Conservation (phyloP, 768 basidiomycete genomes). For the Suillus clintonianus region DNA sequence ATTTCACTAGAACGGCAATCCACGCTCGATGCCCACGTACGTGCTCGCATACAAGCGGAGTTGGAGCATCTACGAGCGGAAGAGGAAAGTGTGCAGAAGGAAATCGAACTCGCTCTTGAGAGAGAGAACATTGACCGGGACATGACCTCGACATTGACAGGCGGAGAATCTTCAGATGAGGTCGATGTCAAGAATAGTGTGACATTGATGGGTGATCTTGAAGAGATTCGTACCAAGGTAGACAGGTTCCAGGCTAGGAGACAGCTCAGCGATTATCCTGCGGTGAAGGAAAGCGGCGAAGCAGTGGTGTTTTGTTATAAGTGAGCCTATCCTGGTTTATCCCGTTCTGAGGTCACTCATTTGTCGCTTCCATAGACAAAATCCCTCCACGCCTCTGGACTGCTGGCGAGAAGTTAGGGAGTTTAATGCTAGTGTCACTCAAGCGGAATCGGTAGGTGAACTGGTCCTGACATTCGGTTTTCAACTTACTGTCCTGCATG, state of each 20-base stretch:
- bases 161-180: constrained; percentile 41
- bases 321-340: constrained; percentile 39
- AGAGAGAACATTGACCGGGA: constrained; percentile 87
- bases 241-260: constrained; percentile 64
- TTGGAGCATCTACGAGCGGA: constrained; percentile 64
- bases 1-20: constrained; percentile 71
- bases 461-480: background rate
- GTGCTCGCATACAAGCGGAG: constrained; percentile 69
- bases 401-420: constrained; percentile 73
- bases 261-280: constrained; percentile 54
- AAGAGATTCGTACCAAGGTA: constrained; percentile 72
- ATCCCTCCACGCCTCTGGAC: constrained; percentile 59
- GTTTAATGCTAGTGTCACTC: constrained; percentile 70
- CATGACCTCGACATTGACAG: constrained; percentile 53
- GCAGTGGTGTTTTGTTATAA: constrained; percentile 75
- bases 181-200: constrained; percentile 58
- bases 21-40: constrained; percentile 72
- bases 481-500: background rate
- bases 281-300: constrained; percentile 56
- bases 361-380: constrained; percentile 23
- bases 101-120: constrained; percentile 80
- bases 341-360: constrained; percentile 1
- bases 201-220: constrained; percentile 70
- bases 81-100: constrained; percentile 66
- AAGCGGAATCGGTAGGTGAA: constrained; percentile 63